phyloP scores from a whole-genome alignment of 148 eudicot species.

The Rhododendron simsii region DNA sequence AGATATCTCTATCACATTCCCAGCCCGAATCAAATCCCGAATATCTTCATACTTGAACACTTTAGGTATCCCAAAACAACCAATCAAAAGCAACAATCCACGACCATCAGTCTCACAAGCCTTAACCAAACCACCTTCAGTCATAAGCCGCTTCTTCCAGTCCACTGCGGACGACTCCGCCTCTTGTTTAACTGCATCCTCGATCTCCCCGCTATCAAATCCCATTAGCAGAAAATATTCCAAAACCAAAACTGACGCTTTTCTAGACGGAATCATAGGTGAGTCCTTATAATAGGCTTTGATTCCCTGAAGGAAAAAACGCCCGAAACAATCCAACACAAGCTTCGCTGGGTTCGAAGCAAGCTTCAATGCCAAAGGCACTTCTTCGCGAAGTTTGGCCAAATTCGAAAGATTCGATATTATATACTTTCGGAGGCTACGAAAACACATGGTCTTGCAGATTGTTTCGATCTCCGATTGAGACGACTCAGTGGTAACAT shows the following conservation, averaged over 20 bases:
- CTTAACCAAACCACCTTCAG: slow-evolving; percentile 39
- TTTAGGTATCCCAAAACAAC: slow-evolving; percentile 42
- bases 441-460: slow-evolving; percentile 23
- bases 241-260: slow-evolving; percentile 37
- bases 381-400: slow-evolving; percentile 25
- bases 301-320: slow-evolving; percentile 38
- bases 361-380: slow-evolving; percentile 32
- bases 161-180: slow-evolving; percentile 30
- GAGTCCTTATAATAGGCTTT: slow-evolving; percentile 32
- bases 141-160: slow-evolving; percentile 41
- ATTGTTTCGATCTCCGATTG: slow-evolving; percentile 19
- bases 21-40: slow-evolving; percentile 28
- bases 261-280: slow-evolving; percentile 23
- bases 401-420: slow-evolving; percentile 6
- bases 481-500: not conserved
- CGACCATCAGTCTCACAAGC: slow-evolving; percentile 34
- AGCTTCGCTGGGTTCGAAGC: slow-evolving; percentile 34
- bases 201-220: slow-evolving; percentile 14
- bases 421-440: slow-evolving; percentile 30
- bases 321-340: slow-evolving; percentile 36
- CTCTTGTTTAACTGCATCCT: slow-evolving; percentile 23
- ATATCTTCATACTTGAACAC: slow-evolving; percentile 30
- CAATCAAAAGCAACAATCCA: slow-evolving; percentile 40
- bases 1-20: slow-evolving; percentile 28
- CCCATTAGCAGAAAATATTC: slow-evolving; percentile 46